phyloP scores from a whole-genome alignment of 2,329 filamentous ascomycete species.

The Penicillium palitans region DNA sequence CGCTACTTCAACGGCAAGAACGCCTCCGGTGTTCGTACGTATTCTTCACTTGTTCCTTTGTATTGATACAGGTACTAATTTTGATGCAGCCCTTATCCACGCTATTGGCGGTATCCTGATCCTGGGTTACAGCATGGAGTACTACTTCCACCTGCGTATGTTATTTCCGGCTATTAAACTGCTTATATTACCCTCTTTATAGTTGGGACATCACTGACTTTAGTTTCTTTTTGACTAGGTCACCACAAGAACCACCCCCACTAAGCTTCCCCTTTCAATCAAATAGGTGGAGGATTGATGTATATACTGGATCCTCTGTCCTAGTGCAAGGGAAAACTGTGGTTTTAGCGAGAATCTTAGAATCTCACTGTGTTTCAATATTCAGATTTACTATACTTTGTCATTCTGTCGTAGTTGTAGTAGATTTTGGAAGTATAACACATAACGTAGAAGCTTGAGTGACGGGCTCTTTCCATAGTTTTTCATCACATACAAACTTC shows the following conservation, averaged over 20 bases:
- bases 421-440: constrained; percentile 4
- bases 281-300: constrained; percentile 35
- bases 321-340: constrained; percentile 36
- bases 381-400: constrained; percentile 1
- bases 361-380: constrained; percentile 27
- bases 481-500: not conserved
- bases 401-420: constrained; percentile 10
- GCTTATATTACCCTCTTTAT: not conserved
- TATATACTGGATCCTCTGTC: constrained; percentile 42
- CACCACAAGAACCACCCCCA: constrained; percentile 99
- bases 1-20: constrained; percentile 89
- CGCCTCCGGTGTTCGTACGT: constrained; percentile 81
- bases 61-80: constrained; percentile 12
- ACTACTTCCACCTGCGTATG: constrained; percentile 99
- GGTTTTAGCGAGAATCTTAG: constrained; percentile 25
- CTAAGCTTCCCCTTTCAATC: constrained; percentile 54
- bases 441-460: not conserved
- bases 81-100: constrained; percentile 77
- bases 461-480: constrained; percentile 2
- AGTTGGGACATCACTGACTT: not conserved
- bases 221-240: constrained; percentile 55
- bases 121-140: constrained; percentile 94
- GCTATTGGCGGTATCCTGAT: constrained; percentile 73
- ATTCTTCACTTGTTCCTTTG: not conserved
- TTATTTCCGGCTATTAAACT: constrained; percentile 28